Base-by-base conservation (phyloP, 805 yeast genomes). In the Cyberlindnera euphorbiae region DNA sequence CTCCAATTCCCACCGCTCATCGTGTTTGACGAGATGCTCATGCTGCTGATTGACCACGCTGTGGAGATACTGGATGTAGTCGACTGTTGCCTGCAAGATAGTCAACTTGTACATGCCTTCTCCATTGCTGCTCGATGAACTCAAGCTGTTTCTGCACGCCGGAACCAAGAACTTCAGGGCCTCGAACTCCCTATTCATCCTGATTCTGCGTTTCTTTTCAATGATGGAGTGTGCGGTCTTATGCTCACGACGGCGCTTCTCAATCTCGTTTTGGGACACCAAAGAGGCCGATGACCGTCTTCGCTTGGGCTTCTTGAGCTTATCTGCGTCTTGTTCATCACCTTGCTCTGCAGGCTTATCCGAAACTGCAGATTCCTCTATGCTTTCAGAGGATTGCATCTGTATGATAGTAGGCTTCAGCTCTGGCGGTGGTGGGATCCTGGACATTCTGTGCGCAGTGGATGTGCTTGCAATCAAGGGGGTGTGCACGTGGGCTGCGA, bases 131-230 rank as follows among this genome's bases (percentile, higher is more conserved):
- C 36, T 42, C 5, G 45, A 43, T 7, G 49, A 30, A 18, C 32
- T 30, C 4, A 45, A 28, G 29, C 47, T 52, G 35, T 69, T 65
- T 33, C 88, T 64, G 55, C 94, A 84, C 10, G 90, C 88, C 1
- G 95, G 95, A 13, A 85, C 78, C 34, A 85, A 59, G 50, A 71
- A 77, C 54, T 84, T 82, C 45, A 85, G 68, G 1, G 89, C 86
- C 54, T 83, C 93, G 53, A 83, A 85, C 58, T 85, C 93, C 36
- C 88, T 65, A 57, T 85, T 85, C 67, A 85, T 82, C 53, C 82
- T 82, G 35, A 80, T 73, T 42, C 95, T 64, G 47, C 95, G 68
- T 49, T 84, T 73, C 51, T 85, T 81, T 57, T 85, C 95, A 41
- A 85, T 85, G 27, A 82, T 78, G 3, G 88, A 79, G 56, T 85